A percentile compares a stretch with the other conserved stretches of the same genome.
phyloP scores from a whole-genome alignment of 805 yeast genomes.

The Cyberlindnera mycetangii region DNA sequence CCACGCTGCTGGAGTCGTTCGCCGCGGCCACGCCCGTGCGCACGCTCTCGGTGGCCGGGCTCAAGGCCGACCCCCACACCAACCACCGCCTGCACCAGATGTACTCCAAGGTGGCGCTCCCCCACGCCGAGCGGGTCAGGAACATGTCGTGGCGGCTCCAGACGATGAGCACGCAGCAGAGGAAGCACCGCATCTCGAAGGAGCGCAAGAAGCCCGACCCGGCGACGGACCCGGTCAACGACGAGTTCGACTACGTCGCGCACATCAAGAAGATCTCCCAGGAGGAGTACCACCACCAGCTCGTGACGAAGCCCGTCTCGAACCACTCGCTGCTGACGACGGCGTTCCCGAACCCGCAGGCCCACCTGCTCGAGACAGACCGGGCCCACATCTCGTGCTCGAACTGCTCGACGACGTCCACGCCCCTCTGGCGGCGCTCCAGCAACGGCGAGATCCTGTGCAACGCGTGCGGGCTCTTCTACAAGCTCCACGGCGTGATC shows the following conservation, averaged over 20 bases:
- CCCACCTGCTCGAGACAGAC: constrained; percentile 10
- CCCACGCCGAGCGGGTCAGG: constrained; percentile 14
- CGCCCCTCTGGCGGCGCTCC: constrained; percentile 94
- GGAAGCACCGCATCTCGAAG: no score
- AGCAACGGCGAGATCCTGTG: constrained; percentile 88
- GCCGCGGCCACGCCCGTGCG: constrained; percentile 1
- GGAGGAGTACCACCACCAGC: constrained; percentile 20
- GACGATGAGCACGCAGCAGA: constrained; percentile 2
- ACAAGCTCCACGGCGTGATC: constrained; percentile 88
- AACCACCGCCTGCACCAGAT: constrained; percentile 14
- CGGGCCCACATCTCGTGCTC: constrained; percentile 55
- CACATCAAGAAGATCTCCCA: constrained; percentile 54
- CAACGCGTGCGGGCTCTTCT: constrained; percentile 92
- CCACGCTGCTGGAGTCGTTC: constrained; percentile 16
- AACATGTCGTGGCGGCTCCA: constrained; percentile 19
- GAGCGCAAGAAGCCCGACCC: constrained; percentile 6
- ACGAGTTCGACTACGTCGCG: constrained; percentile 60
- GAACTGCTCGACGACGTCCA: constrained; percentile 84
- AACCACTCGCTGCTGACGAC: constrained; percentile 16
- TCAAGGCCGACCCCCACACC: constrained; percentile 12
- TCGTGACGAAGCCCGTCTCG: constrained; percentile 12
- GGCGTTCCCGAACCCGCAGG: constrained; percentile 17
- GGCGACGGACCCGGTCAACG: constrained; percentile 35
- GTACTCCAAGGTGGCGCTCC: constrained; percentile 15
- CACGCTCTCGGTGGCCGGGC: constrained; percentile 8